These are phyloP conservation scores for Hypoxylon cercidicola DNA, from an alignment of 495 filamentous ascomycete genomes.

Conservation along the genomic window DNA sequence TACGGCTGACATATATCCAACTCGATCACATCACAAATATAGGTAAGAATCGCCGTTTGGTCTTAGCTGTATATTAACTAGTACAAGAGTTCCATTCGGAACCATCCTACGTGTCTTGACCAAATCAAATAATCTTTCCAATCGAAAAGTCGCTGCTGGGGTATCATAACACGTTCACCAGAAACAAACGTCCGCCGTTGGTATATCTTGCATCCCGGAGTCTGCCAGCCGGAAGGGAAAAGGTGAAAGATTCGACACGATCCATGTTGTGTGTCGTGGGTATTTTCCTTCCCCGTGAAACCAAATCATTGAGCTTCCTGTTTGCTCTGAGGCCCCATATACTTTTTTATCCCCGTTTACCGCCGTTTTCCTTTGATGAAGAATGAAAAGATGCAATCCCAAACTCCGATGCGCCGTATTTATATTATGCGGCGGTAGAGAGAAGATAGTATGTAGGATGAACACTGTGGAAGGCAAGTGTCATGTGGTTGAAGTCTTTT, in stretches of 20 bases:
- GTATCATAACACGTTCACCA: slow-evolving; percentile 37
- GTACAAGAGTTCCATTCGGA: not conserved
- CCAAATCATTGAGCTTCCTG: slow-evolving; percentile 34
- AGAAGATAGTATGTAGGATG: slow-evolving; percentile 18
- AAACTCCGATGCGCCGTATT: slow-evolving; percentile 44
- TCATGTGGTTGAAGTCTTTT: not conserved
- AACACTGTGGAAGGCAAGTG: slow-evolving; percentile 3
- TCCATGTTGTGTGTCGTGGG: not conserved
- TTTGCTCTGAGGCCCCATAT: slow-evolving; percentile 43
- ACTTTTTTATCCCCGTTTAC: slow-evolving; percentile 3
- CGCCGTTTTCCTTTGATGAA: slow-evolving; percentile 2
- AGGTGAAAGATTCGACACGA: slow-evolving; percentile 2
- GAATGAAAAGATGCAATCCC: not conserved
- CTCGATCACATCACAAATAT: no score
- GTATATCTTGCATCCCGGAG: slow-evolving; percentile 29
- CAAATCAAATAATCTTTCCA: slow-evolving; percentile 17
- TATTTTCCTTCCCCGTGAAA: slow-evolving; percentile 15
- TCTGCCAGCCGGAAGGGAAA: slow-evolving; percentile 41
- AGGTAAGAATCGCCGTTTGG: no score
- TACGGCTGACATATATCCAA: no score
- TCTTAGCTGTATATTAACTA: not conserved
- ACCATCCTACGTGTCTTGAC: slow-evolving; percentile 14
- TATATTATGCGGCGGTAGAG: slow-evolving; percentile 18
- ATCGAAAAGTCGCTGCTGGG: slow-evolving; percentile 23
- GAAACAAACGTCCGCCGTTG: slow-evolving; percentile 43